Evolutionary conservation across 2,329 filamentous ascomycete species (phyloP).

Genomic region (Fusarium kyushuense): DNA sequence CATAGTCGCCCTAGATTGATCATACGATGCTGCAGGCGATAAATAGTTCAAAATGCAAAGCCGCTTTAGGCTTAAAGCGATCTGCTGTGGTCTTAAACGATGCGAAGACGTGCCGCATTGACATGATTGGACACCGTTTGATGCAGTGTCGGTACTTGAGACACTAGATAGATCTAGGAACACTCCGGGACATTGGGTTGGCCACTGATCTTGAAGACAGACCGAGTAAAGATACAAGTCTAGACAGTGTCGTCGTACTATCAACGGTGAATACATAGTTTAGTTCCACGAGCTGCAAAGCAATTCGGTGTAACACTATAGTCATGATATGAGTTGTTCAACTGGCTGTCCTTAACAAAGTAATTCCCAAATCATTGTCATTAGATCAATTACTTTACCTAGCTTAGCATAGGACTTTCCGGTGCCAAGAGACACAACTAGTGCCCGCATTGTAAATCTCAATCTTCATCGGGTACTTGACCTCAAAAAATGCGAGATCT

Average conservation of each 20-base stretch:
- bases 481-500: not conserved
- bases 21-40: slow-evolving; percentile 1
- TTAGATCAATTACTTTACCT: not conserved
- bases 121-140: not conserved
- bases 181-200: not conserved
- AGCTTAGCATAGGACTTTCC: not conserved
- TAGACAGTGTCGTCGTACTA: not conserved
- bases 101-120: not conserved
- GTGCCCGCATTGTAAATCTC: not conserved
- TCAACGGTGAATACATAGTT: not conserved
- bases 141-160: slow-evolving; percentile 4
- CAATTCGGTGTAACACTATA: not conserved
- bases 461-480: not conserved
- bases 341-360: no score
- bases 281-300: not conserved
- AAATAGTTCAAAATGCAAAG: not conserved
- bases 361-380: not conserved
- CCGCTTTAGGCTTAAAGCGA: not conserved
- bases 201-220: not conserved
- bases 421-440: not conserved
- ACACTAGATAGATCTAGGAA: slow-evolving; percentile 4
- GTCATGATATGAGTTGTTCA: slow-evolving; percentile 1
- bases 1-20: not conserved
- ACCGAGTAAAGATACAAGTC: not conserved
- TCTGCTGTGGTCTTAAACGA: not conserved